These are phyloP conservation scores for Nakataea oryzae DNA, from an alignment of 2,329 filamentous ascomycete species.

Conservation along the genomic window DNA sequence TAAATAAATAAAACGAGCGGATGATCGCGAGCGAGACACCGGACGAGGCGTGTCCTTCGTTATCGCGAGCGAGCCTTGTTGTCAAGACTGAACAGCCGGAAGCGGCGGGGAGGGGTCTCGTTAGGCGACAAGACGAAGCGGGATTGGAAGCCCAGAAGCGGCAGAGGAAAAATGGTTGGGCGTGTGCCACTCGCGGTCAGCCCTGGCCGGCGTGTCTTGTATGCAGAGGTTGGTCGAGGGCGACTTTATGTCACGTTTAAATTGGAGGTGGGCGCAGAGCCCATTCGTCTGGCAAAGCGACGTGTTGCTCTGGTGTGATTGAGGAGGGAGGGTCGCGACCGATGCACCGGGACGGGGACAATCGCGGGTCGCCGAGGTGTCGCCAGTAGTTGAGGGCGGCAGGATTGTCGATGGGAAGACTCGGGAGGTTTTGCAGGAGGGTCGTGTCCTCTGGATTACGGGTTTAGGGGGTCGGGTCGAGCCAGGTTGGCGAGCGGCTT, in stretches of 20 bases:
- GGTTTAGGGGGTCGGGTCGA: not conserved
- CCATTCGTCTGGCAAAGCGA: not conserved
- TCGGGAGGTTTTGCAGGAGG: not conserved
- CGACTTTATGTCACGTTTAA: not conserved
- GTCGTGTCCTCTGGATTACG: not conserved
- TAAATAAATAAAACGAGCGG: slow-evolving; percentile 5
- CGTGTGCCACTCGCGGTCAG: slow-evolving; percentile 2
- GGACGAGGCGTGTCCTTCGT: not conserved
- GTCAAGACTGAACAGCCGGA: not conserved
- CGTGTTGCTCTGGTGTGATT: not conserved
- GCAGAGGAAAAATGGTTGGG: not conserved
- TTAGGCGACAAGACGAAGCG: not conserved
- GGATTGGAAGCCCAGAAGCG: not conserved
- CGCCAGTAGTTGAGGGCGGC: not conserved
- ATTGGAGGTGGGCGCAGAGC: not conserved
- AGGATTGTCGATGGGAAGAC: not conserved
- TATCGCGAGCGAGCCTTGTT: not conserved
- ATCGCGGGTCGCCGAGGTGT: not conserved
- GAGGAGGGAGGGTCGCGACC: not conserved
- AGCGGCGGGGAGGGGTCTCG: not conserved
- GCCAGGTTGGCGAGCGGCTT: not conserved
- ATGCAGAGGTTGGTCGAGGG: not conserved
- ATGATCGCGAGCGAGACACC: not conserved
- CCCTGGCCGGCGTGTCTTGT: not conserved
- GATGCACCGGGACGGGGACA: not conserved